Evolutionary conservation across 805 yeast species (phyloP), one percentile per base, ranked within the genome.

Genomic region (Suhomyces sp.): DNA sequence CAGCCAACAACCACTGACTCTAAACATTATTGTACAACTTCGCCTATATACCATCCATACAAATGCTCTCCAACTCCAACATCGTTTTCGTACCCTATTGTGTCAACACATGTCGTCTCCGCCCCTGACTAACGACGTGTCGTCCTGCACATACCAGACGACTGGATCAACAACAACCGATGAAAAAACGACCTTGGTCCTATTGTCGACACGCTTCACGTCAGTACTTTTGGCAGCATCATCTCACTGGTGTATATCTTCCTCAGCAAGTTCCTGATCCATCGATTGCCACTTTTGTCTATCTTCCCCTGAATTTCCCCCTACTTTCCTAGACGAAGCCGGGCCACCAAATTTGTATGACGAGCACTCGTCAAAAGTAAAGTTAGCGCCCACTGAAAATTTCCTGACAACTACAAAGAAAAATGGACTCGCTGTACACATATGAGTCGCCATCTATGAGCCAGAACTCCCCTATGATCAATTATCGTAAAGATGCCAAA

Each of bases 401-500:
- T 31, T 31, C 35, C 35, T n/a, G 17, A 19, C 47, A 33, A 27
- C 47, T 21, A 20, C 25, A 20, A 47, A 8, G 17, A 22, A 44
- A 24, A 39, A 60, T 61, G 64, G 61, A 49, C 39, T 41, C 39
- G 10, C 47, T 47, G 47, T 53, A 57, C 52, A 52, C 61, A 27
- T 66, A 56, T 51, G 70, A 64, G 41, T 66, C 70, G 56, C 72
- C 69, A 25, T 58, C 69, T 15, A 49, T 55, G 54, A 48, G 49
- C 43, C 51, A 37, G 51, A 58, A 63, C 53, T 73, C 78, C 27
- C 78, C 79, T 51, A 72, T 75, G 72, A 73, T 75, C 61, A 73
- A 74, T 60, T 75, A 86, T 57, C 77, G 84, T 51, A 86, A 84
- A 64, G 92, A 87, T 60, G 80, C 83, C 57, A 85, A 81, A 62